Conservation (phyloP, 345 rosid species). For the Corchorus capsularis region DNA sequence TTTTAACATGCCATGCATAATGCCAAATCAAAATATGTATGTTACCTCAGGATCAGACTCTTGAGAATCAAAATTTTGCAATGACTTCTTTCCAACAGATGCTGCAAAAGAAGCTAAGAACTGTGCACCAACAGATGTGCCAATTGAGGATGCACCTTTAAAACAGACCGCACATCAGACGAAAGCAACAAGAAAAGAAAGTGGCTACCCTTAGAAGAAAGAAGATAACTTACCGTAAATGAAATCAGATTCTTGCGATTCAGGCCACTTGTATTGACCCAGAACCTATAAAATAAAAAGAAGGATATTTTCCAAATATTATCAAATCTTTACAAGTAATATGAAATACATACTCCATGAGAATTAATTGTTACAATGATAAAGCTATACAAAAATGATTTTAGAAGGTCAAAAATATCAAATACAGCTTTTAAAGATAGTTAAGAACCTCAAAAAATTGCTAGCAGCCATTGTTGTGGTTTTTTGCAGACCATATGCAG, state of each 20-base stretch:
- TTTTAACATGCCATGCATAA: conserved; percentile 20
- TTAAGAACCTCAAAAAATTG: neutral
- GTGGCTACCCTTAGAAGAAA: neutral
- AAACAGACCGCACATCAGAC: conserved; percentile 21
- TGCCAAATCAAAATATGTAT: conserved; percentile 5
- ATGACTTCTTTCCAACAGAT: conserved; percentile 76
- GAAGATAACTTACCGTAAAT: conserved; percentile 61
- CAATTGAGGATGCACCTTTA: conserved; percentile 83
- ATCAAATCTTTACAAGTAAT: conserved; percentile 1
- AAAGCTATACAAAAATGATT: neutral
- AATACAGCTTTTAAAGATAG: neutral
- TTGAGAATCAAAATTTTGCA: conserved; percentile 60
- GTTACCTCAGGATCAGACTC: conserved; percentile 97
- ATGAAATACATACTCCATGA: conserved; percentile 10
- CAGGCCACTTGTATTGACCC: conserved; percentile 83
- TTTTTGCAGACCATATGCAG: conserved; percentile 5
- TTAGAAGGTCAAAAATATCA: neutral
- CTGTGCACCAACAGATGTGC: conserved; percentile 66
- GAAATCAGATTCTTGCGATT: conserved; percentile 72
- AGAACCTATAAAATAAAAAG: conserved; percentile 50
- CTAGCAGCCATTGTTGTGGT: neutral
- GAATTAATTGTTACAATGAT: neutral
- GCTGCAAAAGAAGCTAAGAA: conserved; percentile 83
- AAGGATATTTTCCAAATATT: conserved; percentile 19
- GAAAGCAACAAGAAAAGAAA: neutral